phyloP scores from a whole-genome alignment of 441 rosid species.

The Eruca vesicaria region DNA sequence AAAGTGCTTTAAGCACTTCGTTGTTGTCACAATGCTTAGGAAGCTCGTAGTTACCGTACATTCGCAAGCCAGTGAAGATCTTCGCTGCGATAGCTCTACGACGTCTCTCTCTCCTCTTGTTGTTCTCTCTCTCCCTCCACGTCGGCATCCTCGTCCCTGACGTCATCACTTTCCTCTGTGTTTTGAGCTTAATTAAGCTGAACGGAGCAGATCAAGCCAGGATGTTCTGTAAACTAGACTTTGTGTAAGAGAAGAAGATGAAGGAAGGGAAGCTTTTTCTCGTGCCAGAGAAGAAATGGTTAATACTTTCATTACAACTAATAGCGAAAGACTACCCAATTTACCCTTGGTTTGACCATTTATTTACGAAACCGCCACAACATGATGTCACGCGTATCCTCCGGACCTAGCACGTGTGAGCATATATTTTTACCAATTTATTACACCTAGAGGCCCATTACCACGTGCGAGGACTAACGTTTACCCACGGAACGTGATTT shows the following conservation, averaged over 20 bases:
- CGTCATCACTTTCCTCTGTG: conserved; percentile 56
- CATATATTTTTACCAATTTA: conserved; percentile 13
- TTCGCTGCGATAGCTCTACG: conserved; percentile 98
- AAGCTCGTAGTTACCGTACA: conserved; percentile 88
- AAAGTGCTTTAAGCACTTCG: conserved; percentile 95
- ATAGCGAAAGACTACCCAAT: conserved; percentile 2
- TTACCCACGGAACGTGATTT: background rate
- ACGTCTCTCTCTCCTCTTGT: conserved; percentile 86
- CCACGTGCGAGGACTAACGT: background rate
- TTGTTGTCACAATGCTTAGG: conserved; percentile 99
- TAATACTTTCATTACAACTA: conserved; percentile 4
- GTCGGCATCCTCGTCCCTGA: conserved; percentile 90
- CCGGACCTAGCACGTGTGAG: conserved; percentile 39
- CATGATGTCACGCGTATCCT: conserved; percentile 32
- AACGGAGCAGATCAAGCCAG: background rate
- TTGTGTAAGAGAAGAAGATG: conserved; percentile 15
- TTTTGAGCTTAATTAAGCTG: background rate
- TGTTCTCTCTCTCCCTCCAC: conserved; percentile 98
- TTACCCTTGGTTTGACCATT: conserved; percentile 28
- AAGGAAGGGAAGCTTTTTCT: conserved; percentile 2
- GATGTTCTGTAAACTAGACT: background rate
- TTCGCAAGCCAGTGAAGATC: conserved; percentile 88
- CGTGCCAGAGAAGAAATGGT: background rate
- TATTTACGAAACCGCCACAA: conserved; percentile 23
- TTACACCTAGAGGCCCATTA: background rate